These are phyloP conservation scores for Lichina pygmaea DNA, from an alignment of 495 filamentous ascomycete species.

Conservation along the genomic window DNA sequence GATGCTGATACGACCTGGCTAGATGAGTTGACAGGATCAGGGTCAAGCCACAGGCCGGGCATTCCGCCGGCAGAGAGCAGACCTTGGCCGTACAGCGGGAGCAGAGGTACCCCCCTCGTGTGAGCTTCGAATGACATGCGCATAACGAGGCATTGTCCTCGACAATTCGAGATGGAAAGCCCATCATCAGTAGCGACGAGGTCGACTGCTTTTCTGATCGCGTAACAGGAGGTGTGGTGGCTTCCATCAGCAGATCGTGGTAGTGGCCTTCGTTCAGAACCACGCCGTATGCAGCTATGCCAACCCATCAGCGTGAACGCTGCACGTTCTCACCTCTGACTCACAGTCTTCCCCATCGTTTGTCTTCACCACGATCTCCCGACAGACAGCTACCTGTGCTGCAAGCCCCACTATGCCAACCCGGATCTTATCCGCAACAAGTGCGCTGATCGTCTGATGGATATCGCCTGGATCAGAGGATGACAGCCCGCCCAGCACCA, in stretches of 20 bases:
- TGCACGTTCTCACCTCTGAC: not conserved
- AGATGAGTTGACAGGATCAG: constrained; percentile 89
- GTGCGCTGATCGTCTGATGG: constrained; percentile 54
- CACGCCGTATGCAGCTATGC: constrained; percentile 34
- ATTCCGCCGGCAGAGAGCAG: constrained; percentile 74
- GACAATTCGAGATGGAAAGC: constrained; percentile 81
- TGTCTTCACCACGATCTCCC: constrained; percentile 62
- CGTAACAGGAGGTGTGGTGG: constrained; percentile 70
- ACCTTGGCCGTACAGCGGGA: constrained; percentile 74
- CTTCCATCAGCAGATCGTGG: constrained; percentile 60
- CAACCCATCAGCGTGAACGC: not conserved
- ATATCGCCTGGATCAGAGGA: constrained; percentile 89
- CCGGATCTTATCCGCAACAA: constrained; percentile 57
- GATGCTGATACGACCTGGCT: constrained; percentile 80
- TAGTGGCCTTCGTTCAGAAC: constrained; percentile 76
- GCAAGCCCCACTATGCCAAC: constrained; percentile 73
- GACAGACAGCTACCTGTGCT: constrained; percentile 77
- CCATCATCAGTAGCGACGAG: constrained; percentile 83
- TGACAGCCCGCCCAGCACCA: constrained; percentile 75
- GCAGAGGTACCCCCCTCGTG: constrained; percentile 72
- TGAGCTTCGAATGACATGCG: constrained; percentile 70
- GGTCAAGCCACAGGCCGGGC: constrained; percentile 76
- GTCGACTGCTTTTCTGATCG: constrained; percentile 36
- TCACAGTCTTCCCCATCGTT: constrained; percentile 46
- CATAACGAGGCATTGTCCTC: constrained; percentile 51